phyloP scores from a whole-genome alignment of 2,329 filamentous ascomycete genomes.

The Penicillium sp. region DNA sequence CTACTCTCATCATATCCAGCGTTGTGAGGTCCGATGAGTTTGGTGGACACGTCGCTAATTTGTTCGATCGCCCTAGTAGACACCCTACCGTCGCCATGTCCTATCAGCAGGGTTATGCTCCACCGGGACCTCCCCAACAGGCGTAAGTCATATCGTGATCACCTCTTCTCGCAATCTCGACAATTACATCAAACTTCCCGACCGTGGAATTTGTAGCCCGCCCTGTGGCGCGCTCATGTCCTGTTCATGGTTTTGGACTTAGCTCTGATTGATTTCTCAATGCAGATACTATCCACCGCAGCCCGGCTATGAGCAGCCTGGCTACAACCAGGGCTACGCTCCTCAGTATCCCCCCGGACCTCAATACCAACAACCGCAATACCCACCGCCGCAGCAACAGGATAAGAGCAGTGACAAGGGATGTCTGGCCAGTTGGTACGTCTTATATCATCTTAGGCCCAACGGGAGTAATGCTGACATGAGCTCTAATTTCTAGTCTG shows the following conservation, averaged over 20 bases:
- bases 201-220: not conserved
- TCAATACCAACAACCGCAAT: too few species aligned
- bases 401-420: slow-evolving; percentile 25
- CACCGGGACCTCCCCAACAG: not conserved
- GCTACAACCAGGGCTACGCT: not conserved
- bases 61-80: not conserved
- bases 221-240: not conserved
- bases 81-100: slow-evolving; percentile 34
- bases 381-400: slow-evolving; percentile 44
- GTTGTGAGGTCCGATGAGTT: not conserved
- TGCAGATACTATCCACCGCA: slow-evolving; percentile 31
- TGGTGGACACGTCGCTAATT: slow-evolving; percentile 11
- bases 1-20: not conserved
- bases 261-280: not conserved
- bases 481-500: slow-evolving; percentile 37
- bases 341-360: not conserved
- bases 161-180: not conserved
- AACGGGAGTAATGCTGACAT: slow-evolving; percentile 10
- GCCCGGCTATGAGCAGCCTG: slow-evolving; percentile 33
- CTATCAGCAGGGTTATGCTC: slow-evolving; percentile 38
- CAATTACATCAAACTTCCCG: not conserved
- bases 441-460: not conserved
- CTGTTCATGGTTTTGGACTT: too few species aligned
- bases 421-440: slow-evolving; percentile 52
- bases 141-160: slow-evolving; percentile 15